phyloP scores from a whole-genome alignment of 805 yeast species.

The Barnettozyma pratensis region DNA sequence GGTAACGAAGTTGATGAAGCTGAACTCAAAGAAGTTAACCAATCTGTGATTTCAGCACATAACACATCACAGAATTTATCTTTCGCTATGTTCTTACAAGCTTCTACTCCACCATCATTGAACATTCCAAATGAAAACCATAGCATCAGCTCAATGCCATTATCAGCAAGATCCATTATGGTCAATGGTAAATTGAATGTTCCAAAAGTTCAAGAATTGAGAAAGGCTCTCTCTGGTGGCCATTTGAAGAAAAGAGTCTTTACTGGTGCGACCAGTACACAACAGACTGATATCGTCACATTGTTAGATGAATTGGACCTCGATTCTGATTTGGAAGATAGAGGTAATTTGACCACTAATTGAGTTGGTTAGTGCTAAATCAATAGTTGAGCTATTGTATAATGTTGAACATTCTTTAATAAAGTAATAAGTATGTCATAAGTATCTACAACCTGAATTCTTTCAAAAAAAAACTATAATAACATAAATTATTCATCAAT shows the following conservation, averaged over 20 bases:
- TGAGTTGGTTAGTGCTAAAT: background rate
- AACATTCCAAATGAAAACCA: constrained; percentile 10
- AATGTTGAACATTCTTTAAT: background rate
- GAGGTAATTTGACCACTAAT: constrained; percentile 14
- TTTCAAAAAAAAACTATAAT: background rate
- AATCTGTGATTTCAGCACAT: constrained; percentile 13
- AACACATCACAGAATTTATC: constrained; percentile 14
- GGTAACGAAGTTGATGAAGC: constrained; percentile 3
- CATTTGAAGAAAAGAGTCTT: constrained; percentile 4
- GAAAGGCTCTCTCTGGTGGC: constrained; percentile 21
- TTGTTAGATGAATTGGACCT: constrained; percentile 20
- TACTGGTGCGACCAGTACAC: constrained; percentile 6
- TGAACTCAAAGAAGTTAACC: constrained; percentile 4
- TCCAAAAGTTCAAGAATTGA: constrained; percentile 24
- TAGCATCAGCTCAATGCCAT: constrained; percentile 24
- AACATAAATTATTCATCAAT: constrained; percentile 3
- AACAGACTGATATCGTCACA: constrained; percentile 19
- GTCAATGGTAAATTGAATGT: constrained; percentile 17
- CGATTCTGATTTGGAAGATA: constrained; percentile 15
- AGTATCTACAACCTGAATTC: too few relatives aligned
- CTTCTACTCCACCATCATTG: constrained; percentile 4
- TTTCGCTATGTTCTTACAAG: constrained; percentile 16
- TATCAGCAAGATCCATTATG: constrained; percentile 23
- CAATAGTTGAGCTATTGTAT: background rate
- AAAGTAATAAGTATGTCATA: background rate